Evolutionary conservation across 2,329 filamentous ascomycete species (phyloP), one percentile per base, ranked within the genome.

Genomic region (Chrysoporthe deuterocubensis): DNA sequence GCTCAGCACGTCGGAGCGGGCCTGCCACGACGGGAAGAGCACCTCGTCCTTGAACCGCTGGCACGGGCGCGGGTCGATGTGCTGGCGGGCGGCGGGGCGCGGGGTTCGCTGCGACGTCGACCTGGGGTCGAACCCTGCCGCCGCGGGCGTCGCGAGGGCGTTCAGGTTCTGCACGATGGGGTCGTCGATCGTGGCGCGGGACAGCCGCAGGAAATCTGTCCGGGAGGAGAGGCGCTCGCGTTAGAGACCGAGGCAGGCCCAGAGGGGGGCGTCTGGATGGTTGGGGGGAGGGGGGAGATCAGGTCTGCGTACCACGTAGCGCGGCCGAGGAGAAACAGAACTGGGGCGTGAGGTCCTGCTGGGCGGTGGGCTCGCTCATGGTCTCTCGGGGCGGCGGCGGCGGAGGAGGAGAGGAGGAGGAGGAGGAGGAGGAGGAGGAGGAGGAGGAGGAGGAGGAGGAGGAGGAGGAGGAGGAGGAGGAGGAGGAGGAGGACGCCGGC

Each of bases 121-220:
- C 0, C 85, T 81, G 1, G 95, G 92, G 76, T 97, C 91, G 79
- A 97, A 98, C 18, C 89, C 88, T 50, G 80, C 79, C 57, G 84
- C 82, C 14, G 92, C 85, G 0, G 95, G 95, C 0, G 91, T 94
- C 57, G 93, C 82, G 48, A 98, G 86, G 1, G 93, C 93, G 82
- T 98, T 98, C 70, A 99, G 88, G 75, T 96, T 95, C 76, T 97
- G 94, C 0, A 89, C 89, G 75, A 99, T 98, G 57, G 92, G 93
- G 80, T 99, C 96, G 80, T 99, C 96, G 75, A 97, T 90, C 60
- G 92, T 88, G 64, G 88, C 85, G 71, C 96, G 89, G 11, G 95
- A 97, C 72, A 96, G 80, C 50, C 94, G 92, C 32, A 99, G 86
- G 78, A 99, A 99, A 78, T 97, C 96, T 97, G 75, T 66, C 57